These are phyloP conservation scores for Rutstroemia sp. DNA, from an alignment of 2,329 filamentous ascomycete species.

Conservation along the genomic window DNA sequence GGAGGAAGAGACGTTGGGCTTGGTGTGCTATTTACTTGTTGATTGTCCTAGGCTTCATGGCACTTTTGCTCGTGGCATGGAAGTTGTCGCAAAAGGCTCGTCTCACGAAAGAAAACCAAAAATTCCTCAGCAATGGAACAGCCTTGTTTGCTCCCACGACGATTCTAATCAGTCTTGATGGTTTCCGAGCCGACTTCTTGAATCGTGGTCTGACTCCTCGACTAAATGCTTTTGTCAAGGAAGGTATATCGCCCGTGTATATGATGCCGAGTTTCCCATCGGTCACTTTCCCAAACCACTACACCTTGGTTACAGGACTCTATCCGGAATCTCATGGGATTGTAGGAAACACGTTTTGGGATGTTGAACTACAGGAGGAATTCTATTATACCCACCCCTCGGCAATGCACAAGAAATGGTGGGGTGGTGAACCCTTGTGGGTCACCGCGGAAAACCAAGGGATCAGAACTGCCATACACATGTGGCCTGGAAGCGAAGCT, in stretches of 20 bases:
- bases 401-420: conserved; percentile 82
- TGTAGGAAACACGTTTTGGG: conserved; percentile 93
- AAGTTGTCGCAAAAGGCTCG: conserved; percentile 45
- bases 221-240: conserved; percentile 64
- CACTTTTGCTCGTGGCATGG: conserved; percentile 50
- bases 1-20: conserved; percentile 45
- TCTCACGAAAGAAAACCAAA: conserved; percentile 26
- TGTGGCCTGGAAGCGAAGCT: conserved; percentile 97
- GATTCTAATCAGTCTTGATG: conserved; percentile 87
- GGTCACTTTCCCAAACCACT: conserved; percentile 95
- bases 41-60: conserved; percentile 46
- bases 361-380: conserved; percentile 65
- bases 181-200: conserved; percentile 89
- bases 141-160: conserved; percentile 86
- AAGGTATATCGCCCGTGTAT: conserved; percentile 83
- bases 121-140: conserved; percentile 68
- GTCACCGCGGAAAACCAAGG: conserved; percentile 80
- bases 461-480: conserved; percentile 77
- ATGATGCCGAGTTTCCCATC: conserved; percentile 95
- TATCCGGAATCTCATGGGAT: conserved; percentile 91
- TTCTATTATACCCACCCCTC: conserved; percentile 81
- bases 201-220: conserved; percentile 76
- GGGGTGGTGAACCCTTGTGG: conserved; percentile 92
- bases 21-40: conserved; percentile 47
- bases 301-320: conserved; percentile 83